Evolutionary conservation across 2,329 filamentous ascomycete genomes (phyloP).

Genomic region (Aspergillus awamori): DNA sequence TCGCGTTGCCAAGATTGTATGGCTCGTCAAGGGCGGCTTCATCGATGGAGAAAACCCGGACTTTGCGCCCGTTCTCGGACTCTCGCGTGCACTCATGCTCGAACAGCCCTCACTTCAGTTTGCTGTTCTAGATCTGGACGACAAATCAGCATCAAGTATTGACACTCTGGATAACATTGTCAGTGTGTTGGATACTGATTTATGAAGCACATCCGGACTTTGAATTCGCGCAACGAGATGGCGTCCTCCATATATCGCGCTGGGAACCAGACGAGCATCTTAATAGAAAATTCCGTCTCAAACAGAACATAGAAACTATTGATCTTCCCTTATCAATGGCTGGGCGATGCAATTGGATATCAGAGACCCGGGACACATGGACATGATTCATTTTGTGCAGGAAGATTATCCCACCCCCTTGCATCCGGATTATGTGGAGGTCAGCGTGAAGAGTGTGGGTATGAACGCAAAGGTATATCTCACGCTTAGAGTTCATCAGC

Average conservation of each 20-base stretch:
- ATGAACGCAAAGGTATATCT: conserved; percentile 3
- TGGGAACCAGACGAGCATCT: not conserved
- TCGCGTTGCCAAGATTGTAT: not conserved
- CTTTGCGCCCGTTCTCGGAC: not conserved
- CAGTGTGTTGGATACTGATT: not conserved
- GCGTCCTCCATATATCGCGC: not conserved
- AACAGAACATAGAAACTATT: not conserved
- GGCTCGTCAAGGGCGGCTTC: not conserved
- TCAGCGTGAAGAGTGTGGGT: not conserved
- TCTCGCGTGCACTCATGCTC: not conserved
- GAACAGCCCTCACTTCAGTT: not conserved
- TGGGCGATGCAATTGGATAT: not conserved
- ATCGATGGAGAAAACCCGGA: not conserved
- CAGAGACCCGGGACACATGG: not conserved
- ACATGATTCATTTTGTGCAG: not conserved
- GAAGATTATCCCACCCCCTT: not conserved
- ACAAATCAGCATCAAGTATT: not conserved
- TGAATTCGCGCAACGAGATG: not conserved
- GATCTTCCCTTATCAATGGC: not conserved
- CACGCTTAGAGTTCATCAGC: too few species aligned
- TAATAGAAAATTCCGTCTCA: not conserved
- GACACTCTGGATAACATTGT: not conserved
- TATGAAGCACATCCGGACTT: not conserved
- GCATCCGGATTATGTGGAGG: not conserved
- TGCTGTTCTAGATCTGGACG: not conserved